These are phyloP conservation scores for Schizosaccharomyces japonicus DNA, from an alignment of 805 yeast genomes.

Conservation along the genomic window DNA sequence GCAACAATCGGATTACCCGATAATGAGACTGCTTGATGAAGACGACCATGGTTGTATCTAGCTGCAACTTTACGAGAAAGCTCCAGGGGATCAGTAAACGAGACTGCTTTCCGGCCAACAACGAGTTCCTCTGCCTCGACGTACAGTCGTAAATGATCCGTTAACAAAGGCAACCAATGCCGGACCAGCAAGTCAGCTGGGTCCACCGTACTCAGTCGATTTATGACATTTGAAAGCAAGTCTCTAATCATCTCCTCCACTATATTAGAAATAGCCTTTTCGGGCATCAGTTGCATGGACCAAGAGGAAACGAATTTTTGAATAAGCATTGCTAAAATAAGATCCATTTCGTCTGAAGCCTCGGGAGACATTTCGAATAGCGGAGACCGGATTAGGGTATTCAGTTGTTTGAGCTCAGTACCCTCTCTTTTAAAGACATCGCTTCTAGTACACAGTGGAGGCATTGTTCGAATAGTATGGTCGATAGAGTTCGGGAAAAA, in stretches of 20 bases:
- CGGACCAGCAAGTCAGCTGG: not conserved
- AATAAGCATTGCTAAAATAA: not conserved
- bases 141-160: not conserved
- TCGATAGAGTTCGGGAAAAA: not conserved
- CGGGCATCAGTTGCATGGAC: not conserved
- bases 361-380: not conserved
- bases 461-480: not conserved
- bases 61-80: conserved; percentile 2
- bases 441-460: not conserved
- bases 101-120: not conserved
- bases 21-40: not conserved
- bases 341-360: not conserved
- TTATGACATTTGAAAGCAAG: not conserved
- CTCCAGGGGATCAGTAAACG: conserved; percentile 2
- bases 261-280: not conserved
- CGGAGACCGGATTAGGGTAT: not conserved
- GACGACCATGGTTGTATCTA: not conserved
- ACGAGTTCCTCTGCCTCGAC: conserved; percentile 2
- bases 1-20: not conserved
- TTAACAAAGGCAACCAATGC: not conserved
- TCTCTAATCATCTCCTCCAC: not conserved
- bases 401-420: not conserved
- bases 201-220: not conserved
- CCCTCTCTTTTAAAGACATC: not conserved
- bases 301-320: not conserved